Evolutionary conservation across 2,329 filamentous ascomycete species (phyloP).

Genomic region (Aspergillus jensenii): DNA sequence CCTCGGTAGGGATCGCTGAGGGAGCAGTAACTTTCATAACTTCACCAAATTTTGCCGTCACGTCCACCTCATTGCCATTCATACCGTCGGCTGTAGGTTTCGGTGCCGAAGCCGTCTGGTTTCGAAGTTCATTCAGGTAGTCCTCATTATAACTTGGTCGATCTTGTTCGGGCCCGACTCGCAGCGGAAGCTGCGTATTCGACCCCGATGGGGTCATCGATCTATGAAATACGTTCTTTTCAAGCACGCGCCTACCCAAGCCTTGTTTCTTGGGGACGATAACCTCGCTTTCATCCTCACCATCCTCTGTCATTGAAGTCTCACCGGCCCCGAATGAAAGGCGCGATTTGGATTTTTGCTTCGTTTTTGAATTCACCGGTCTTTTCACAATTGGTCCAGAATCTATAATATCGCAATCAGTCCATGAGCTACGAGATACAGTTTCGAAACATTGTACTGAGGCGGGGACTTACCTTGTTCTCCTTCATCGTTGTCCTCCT

Average conservation of each 20-base stretch:
- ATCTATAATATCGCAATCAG: slow-evolving; percentile 37
- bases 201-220: slow-evolving; percentile 46
- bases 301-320: slow-evolving; percentile 55
- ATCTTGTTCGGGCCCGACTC: slow-evolving; percentile 63
- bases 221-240: slow-evolving; percentile 66
- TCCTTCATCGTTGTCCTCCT: slow-evolving; percentile 50
- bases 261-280: slow-evolving; percentile 61
- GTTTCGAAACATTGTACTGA: background rate
- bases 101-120: slow-evolving; percentile 80
- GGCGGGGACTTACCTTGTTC: slow-evolving; percentile 42
- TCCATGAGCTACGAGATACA: background rate
- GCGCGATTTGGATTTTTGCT: slow-evolving; percentile 72
- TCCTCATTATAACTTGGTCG: slow-evolving; percentile 82
- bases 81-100: slow-evolving; percentile 45
- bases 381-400: slow-evolving; percentile 53
- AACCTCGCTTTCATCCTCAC: slow-evolving; percentile 53
- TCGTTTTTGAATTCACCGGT: slow-evolving; percentile 50
- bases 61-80: slow-evolving; percentile 55
- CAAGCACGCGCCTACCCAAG: slow-evolving; percentile 63
- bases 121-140: slow-evolving; percentile 80
- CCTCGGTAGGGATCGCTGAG: slow-evolving; percentile 69
- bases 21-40: slow-evolving; percentile 32
- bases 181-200: slow-evolving; percentile 56
- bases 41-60: slow-evolving; percentile 51
- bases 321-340: slow-evolving; percentile 72